A percentile compares a stretch with the other conserved stretches of the same genome.
Conservation (phyloP, 2,329 filamentous ascomycete genomes). For the Neofusicoccum ribis region DNA sequence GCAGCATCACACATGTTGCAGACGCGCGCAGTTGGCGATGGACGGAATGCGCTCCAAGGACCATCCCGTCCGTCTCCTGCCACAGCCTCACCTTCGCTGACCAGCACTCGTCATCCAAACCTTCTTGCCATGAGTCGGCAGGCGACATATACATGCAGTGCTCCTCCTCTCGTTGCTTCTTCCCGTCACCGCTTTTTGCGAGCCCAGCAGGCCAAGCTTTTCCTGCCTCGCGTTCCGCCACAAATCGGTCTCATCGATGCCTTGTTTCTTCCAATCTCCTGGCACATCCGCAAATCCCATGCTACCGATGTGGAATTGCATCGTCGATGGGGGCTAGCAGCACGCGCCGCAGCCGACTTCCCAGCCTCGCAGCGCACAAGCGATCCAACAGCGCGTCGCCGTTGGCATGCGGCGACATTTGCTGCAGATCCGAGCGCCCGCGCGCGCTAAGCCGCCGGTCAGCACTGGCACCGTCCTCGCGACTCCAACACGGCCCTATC, state of each 20-base stretch:
- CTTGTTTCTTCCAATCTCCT: conserved; percentile 12
- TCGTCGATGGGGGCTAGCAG: conserved; percentile 8
- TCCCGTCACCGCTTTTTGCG: conserved; percentile 2
- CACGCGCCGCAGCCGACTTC: conserved; percentile 11
- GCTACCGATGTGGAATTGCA: background rate
- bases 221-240: background rate
- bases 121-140: conserved; percentile 10
- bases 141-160: background rate
- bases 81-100: background rate
- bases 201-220: conserved; percentile 11
- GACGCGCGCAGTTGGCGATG: background rate
- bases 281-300: conserved; percentile 18
- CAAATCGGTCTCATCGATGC: background rate
- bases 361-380: background rate
- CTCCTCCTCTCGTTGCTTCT: background rate
- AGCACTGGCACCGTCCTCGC: background rate
- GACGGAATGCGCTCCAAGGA: background rate
- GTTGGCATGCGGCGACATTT: conserved; percentile 2
- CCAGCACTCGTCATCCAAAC: background rate
- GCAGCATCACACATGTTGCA: background rate
- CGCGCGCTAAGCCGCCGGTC: no score
- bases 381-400: background rate
- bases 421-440: conserved; percentile 1
- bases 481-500: conserved; percentile 4
- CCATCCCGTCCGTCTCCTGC: background rate